Evolutionary conservation across 345 rosid species (phyloP), one percentile per base, ranked within the genome.

Genomic region (Abelmoschus esculentus): DNA sequence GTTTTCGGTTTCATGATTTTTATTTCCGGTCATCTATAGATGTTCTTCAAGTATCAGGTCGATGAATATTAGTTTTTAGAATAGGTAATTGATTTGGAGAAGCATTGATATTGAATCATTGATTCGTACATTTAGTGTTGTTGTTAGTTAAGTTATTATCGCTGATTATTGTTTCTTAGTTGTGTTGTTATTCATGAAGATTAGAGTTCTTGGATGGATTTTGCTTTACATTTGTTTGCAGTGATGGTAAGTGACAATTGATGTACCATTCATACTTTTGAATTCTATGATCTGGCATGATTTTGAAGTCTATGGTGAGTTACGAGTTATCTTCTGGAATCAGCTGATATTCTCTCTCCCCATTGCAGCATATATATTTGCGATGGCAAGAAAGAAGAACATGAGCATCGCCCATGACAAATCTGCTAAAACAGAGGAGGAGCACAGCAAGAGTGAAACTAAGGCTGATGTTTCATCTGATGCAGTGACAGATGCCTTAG

Each of bases 311-410:
- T 49, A 49, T 15, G 54, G 54, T 6, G 15, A 47, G 17, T 28
- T 11, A 2, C 13, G 12, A 47, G 17, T 28, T 7, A 2, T 6
- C 54, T 34, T 56, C 13, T 3, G 26, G 58, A 32, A 7, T 70
- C 32, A 8, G 54, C 64, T 70, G 54, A 53, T 17, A 69, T 34
- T 73, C 22, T 57, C 52, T 44, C 13, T 31, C 59, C 52, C 47
- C 54, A 70, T 67, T 76, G 81, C 87, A 92, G 98, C 90, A 57
- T 92, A 80, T 49, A 82, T 92, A 72, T 90, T 90, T 79, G 84
- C 82, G 4, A 72, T 59, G 63, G 83, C 85, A 18, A 83, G 80
- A 61, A 79, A 73, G 75, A 92, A 76, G 75, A 82, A 77, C 59
- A 12, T 67, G 61, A 71, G 67, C 4, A 62, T 12, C 11, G 54